phyloP scores from a whole-genome alignment of 441 rosid genomes.

The Metrosideros polymorpha region DNA sequence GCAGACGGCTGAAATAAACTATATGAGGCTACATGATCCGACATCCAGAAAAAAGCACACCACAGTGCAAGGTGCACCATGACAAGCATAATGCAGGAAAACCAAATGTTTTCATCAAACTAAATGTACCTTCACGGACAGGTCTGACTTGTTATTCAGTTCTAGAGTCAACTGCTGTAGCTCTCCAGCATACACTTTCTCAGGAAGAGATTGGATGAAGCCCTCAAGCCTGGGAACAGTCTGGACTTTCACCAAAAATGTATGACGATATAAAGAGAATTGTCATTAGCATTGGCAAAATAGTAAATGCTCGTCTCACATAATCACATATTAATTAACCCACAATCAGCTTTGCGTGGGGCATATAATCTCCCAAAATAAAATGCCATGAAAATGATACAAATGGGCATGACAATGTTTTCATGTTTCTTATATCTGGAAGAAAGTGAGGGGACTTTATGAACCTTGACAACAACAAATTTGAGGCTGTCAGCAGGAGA shows the following conservation, averaged over 20 bases:
- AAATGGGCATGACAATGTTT: background rate
- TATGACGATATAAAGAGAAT: background rate
- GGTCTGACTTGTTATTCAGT: slow-evolving; percentile 63
- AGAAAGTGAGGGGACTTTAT: background rate
- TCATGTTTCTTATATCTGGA: background rate
- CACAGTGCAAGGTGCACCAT: background rate
- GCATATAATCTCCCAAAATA: background rate
- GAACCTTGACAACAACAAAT: slow-evolving; percentile 84
- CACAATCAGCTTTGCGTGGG: background rate
- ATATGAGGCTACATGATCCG: background rate
- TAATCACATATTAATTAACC: background rate
- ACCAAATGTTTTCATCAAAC: background rate
- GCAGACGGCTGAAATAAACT: background rate
- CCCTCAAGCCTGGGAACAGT: slow-evolving; percentile 92
- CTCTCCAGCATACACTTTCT: slow-evolving; percentile 70
- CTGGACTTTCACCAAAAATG: slow-evolving; percentile 26
- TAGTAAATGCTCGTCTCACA: background rate
- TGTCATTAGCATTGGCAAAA: background rate
- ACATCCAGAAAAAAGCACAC: background rate
- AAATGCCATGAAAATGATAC: slow-evolving; percentile 7
- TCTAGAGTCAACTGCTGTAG: slow-evolving; percentile 64
- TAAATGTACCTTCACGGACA: slow-evolving; percentile 62
- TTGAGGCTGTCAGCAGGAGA: slow-evolving; percentile 48
- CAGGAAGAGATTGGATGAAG: slow-evolving; percentile 50
- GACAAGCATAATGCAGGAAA: background rate